Percentiles rank a stretch among this genome's conserved stretches.
Evolutionary conservation across 2,329 filamentous ascomycete genomes (phyloP).

Genomic region (Fusarium nanum): DNA sequence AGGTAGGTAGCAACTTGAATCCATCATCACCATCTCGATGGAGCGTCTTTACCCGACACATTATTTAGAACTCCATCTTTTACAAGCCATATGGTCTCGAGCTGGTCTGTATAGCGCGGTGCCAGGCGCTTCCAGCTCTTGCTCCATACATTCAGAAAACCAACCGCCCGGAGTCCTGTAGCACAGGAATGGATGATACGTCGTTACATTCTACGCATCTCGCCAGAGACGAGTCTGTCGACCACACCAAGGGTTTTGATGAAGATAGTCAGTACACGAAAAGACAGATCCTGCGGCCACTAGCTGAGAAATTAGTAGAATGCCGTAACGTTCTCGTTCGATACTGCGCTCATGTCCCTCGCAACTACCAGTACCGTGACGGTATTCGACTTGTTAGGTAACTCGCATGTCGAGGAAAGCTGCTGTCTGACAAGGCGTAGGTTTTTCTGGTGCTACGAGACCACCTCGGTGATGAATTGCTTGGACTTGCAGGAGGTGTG

Average conservation of each 20-base stretch:
- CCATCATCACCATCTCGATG: background rate
- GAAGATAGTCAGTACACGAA: slow-evolving; percentile 37
- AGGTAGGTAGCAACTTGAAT: background rate
- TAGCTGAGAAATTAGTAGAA: slow-evolving; percentile 47
- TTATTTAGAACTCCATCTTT: background rate
- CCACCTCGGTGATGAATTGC: slow-evolving; percentile 58
- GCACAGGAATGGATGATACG: slow-evolving; percentile 23
- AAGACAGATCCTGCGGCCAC: background rate
- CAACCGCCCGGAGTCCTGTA: background rate
- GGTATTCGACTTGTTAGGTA: slow-evolving; percentile 55
- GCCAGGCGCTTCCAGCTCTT: background rate
- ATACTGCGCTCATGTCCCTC: slow-evolving; percentile 58
- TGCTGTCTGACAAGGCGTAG: slow-evolving; percentile 37
- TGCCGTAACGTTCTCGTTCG: slow-evolving; percentile 59
- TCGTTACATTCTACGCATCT: background rate
- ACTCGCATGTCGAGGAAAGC: background rate
- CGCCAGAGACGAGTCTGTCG: background rate
- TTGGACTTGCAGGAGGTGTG: slow-evolving; percentile 58
- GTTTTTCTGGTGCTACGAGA: slow-evolving; percentile 58
- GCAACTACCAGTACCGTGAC: slow-evolving; percentile 60
- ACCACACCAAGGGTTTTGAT: slow-evolving; percentile 30
- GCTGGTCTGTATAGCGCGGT: background rate
- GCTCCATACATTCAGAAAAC: background rate
- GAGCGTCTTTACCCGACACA: background rate
- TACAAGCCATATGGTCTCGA: background rate